Evolutionary conservation across 2,329 filamentous ascomycete species (phyloP), one percentile per base, ranked within the genome.

Genomic region (Colletotrichum caudatum): DNA sequence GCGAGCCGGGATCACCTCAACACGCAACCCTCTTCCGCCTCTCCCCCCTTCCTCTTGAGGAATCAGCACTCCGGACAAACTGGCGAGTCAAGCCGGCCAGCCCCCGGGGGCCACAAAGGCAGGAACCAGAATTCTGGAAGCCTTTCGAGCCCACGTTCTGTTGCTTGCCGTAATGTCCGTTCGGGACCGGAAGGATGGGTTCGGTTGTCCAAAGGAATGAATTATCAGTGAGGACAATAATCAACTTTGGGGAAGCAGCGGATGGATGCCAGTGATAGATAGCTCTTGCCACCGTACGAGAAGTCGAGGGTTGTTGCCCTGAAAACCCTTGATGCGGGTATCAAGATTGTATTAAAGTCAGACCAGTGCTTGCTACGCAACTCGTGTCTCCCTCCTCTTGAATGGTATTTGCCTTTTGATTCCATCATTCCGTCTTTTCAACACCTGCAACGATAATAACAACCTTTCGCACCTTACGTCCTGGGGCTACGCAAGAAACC

Each of bases 401-500:
- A 39, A 53, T 46, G 35, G 12, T 26, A n/a, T 56, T 26, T 26
- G 26, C 61, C 48, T 44, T 44, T 18, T 61, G n/a, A 11, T 33
- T 1, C 35, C 20, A 62, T 35, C 20, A 16, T 35, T 5, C 5
- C 20, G 26, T 53, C 35, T 41, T 20, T 41, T 7, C 35, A 37
- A 44, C 6, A 35, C 14, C 33, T 50, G 14, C 26, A 60, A 50
- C 58, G 44, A 61, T 26, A 26, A 37, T 18, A 33, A 61, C 20
- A 50, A 11, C 33, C 50, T 8, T 29, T 41, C 16, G 20, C 58
- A 18, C 12, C 12, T 76, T 73, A 90, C 71, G 87, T 87, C 76
- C 87, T 80, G 26, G 88, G 88, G 74, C 84, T 90, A 76, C 94
- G 89, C 76, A 97, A 84, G 83, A 96, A 97, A 51, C 90, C 90